phyloP scores from a whole-genome alignment of 371 early-diverging fungal genomes.

The Basidiobolus meristosporus region DNA sequence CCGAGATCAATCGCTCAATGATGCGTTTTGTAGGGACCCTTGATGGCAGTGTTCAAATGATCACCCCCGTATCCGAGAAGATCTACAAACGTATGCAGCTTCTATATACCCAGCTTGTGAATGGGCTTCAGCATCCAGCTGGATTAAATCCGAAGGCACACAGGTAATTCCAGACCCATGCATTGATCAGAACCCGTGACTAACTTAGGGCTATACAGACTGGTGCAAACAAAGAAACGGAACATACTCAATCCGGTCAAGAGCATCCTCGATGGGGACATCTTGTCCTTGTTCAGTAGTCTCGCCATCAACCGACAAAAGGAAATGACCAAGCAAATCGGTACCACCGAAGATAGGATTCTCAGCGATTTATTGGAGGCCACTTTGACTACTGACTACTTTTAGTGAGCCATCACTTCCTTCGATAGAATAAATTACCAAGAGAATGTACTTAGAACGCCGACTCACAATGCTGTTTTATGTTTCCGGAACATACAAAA shows the following conservation, averaged over 20 bases:
- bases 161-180: constrained; percentile 14
- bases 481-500: too few species aligned
- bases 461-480: too few species aligned
- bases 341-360: constrained; percentile 60
- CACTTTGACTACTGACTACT: constrained; percentile 43
- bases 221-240: constrained; percentile 34
- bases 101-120: constrained; percentile 59
- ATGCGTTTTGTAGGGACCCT: too few species aligned
- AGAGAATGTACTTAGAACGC: too few species aligned
- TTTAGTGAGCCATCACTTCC: too few species aligned
- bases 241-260: constrained; percentile 40
- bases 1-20: too few species aligned
- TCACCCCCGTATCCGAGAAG: constrained; percentile 78
- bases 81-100: constrained; percentile 68
- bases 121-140: constrained; percentile 57
- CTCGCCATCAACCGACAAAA: constrained; percentile 47
- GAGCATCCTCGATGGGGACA: constrained; percentile 69
- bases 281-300: constrained; percentile 51
- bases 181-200: background rate
- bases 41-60: constrained; percentile 34
- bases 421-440: too few species aligned
- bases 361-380: constrained; percentile 68
- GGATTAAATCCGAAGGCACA: constrained; percentile 87
- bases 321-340: constrained; percentile 76
- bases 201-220: constrained; percentile 1